Percentiles rank a stretch among this genome's conserved stretches.
These are phyloP conservation scores for Metarhizium robertsii DNA, from an alignment of 2,329 filamentous ascomycete species.

Conservation along the genomic window DNA sequence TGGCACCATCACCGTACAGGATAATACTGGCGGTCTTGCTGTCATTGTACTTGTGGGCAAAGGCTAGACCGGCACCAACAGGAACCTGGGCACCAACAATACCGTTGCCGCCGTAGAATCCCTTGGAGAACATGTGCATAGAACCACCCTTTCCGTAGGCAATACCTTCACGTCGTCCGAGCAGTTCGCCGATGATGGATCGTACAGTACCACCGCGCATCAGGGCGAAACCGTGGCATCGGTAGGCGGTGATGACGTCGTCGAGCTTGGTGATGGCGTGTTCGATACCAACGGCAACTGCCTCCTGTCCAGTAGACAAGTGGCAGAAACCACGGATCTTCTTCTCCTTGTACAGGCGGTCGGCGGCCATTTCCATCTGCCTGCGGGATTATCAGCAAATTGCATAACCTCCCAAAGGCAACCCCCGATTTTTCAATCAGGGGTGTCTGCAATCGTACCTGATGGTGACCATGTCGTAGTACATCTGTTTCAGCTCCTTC, in stretches of 20 bases:
- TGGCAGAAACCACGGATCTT: slow-evolving; percentile 99
- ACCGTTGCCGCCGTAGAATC: slow-evolving; percentile 98
- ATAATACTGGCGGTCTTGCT: slow-evolving; percentile 80
- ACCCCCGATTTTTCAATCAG: background rate
- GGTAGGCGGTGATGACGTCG: slow-evolving; percentile 95
- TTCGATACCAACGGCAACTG: slow-evolving; percentile 93
- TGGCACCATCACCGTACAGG: slow-evolving; percentile 95
- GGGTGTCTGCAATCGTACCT: slow-evolving; percentile 50
- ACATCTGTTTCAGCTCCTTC: slow-evolving; percentile 98
- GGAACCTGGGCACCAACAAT: slow-evolving; percentile 98
- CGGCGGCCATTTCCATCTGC: slow-evolving; percentile 99
- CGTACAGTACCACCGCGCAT: slow-evolving; percentile 90
- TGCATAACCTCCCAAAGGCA: background rate
- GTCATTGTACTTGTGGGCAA: slow-evolving; percentile 89
- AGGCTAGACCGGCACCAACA: slow-evolving; percentile 90
- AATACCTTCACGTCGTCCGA: slow-evolving; percentile 92
- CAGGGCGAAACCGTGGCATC: slow-evolving; percentile 95
- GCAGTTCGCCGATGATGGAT: slow-evolving; percentile 90
- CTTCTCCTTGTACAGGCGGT: slow-evolving; percentile 99
- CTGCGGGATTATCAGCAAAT: slow-evolving; percentile 38
- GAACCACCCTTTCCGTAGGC: slow-evolving; percentile 98
- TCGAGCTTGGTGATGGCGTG: slow-evolving; percentile 86
- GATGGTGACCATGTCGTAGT: slow-evolving; percentile 91
- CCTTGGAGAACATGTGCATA: slow-evolving; percentile 99
- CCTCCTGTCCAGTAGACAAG: slow-evolving; percentile 94